Base-by-base conservation (phyloP, 495 filamentous ascomycete genomes). In the Daldinia decipiens region DNA sequence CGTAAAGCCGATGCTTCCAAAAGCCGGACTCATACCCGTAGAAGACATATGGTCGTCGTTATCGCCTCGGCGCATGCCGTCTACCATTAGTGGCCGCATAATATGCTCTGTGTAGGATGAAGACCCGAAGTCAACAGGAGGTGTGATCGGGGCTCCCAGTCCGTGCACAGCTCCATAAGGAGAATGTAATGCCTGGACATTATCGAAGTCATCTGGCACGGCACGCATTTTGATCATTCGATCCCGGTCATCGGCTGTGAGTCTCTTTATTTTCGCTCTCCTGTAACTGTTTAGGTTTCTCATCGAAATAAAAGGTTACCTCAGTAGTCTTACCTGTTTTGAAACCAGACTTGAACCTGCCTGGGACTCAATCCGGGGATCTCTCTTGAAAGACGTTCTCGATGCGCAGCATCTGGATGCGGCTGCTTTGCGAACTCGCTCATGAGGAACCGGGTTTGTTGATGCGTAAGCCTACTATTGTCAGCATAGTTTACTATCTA, bases 331-430 rank as follows among this genome's bases (percentile, higher is more conserved):
- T 85, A 97, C 95, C 95, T 89, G 80, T 98, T 98, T 80, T 98
- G 95, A 79, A 98, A 98, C 95, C 95, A 98, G 65, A 98, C 95
- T 82, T 98, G 95, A 8, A 98, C 95, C 77, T 98, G 95, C 64
- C 95, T 88, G 43, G 95, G 93, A 65, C 92, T 97, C 50, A 98
- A 82, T 9, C 95, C 95, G 47, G 95, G 95, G 58, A 98, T 98
- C 75, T 98, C 95, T 62, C 91, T 85, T 34, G 95, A 95, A 57
- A 98, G 82, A 34, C 94, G 85, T 79, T 98, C 94, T 62, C 95
- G 87, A 81, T 98, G 94, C 50, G 93, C 92, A 32, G 95, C 94
- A 78, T 98, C 94, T 12, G 95, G 95, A 81, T 98, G 95, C 21
- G 95, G 92, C 74, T 98, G 93, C 70, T 95, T 93, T 57, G 93